Base-by-base conservation (phyloP, 192 early-diverging fungal species). In the Podila horticola region DNA sequence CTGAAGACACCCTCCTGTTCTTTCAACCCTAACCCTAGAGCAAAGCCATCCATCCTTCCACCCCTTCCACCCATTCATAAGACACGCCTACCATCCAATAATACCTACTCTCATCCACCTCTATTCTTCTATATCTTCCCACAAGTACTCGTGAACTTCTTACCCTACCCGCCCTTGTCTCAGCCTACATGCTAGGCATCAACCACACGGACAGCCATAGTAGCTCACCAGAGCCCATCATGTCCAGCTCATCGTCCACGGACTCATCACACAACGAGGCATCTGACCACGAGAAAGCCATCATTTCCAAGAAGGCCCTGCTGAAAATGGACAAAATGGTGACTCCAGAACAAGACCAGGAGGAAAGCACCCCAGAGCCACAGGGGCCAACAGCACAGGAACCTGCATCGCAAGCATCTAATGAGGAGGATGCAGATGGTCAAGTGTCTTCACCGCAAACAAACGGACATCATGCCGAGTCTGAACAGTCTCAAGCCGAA, bases 121-220 rank as follows among this genome's bases (percentile, higher is more conserved):
- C 1, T 4, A 15, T 45, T 17, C 15, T 13, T 45, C 15, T 17
- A 4, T 17, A 45, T 4, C 4, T 45, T 45, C 41, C 41, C 11
- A 45, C 41, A 12, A 45, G 41, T 17, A 41, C 41, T 4, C 3
- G 13, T 10, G 34, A 36, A 36, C 34, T 36, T 10, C 30, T 31
- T 31, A 38, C 38, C 30, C 62, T 17, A 41, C 11, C 41, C 41
- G 15, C 41, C 41, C 15, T 17, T 45, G 41, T 13, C 41, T 45
- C 41, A 45, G 34, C n/a, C 34, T 69, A 30, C 65, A 81, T 81
- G 77, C 72, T 72, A 64, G 77, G 77, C 59, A 57, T 66, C 55
- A 52, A 69, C 55, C 61, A 60, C 71, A 69, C 33, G 59, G 70
- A 71, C n/a, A 45, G 22, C 29, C 29, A 41, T 19, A 70, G 59